Evolutionary conservation across 768 basidiomycete species (phyloP), one percentile per base, ranked within the genome.

Genomic region (Sporobolomyces pararoseus): DNA sequence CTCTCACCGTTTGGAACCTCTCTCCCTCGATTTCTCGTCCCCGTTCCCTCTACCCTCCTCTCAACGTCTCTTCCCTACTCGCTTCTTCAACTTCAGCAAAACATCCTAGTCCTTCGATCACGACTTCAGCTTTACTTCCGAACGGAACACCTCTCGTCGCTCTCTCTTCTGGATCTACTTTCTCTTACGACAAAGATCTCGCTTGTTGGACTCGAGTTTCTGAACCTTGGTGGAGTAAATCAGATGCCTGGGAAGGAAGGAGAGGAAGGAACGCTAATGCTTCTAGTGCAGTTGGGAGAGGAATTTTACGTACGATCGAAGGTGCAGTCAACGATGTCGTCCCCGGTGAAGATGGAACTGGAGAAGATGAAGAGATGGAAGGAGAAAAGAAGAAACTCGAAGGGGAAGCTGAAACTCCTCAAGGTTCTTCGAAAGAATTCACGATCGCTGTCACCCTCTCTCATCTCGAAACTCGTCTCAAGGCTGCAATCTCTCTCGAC

Each of bases 201-300:
- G 79, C 80, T 34, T 77, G 86, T 7, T 97, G 91, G 87, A 83
- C 86, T 59, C 87, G 87, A 74, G 80, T 97, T 47, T 86, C 86
- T 50, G 89, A 90, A 58, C 81, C 84, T 1, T 95, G 92, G 90
- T 94, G 89, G 87, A 82, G 87, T 0, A 88, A 89, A 47, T 91
- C 89, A 0, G 88, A 90, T 70, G 85, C 84, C 27, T 93, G 91
- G 90, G 88, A 89, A 76, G 85, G 86, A 37, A 84, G 89, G 3
- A 47, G 69, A 16, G 73, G 71, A 46, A 68, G 52, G 69, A 67
- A 53, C 50, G 66, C 23, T n/a, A 60, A 55, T 7, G 51, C 46
- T 32, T 42, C 23, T 55, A 60, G 58, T 31, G 58, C 27, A n/a
- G 27, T 31, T 3, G 53, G 68, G 23, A 19, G 58, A 47, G 73